Conservation (phyloP, 208 protist genomes). For the Acanthamoeba polyphaga region DNA sequence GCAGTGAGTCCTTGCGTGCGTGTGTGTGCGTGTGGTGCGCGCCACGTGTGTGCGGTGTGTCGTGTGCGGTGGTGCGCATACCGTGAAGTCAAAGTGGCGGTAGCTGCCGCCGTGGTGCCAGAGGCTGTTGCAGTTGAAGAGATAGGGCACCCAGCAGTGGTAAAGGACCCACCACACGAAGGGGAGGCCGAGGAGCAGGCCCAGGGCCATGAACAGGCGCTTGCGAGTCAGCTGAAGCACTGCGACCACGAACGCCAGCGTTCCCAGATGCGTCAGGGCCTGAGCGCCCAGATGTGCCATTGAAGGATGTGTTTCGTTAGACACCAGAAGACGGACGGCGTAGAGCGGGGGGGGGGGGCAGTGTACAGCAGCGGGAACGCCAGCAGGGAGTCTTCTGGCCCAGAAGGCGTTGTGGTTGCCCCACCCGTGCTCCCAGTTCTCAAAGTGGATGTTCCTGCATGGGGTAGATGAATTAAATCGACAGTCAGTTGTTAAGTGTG, state of each 20-base stretch:
- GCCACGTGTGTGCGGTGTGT: not conserved
- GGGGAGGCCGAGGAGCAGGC: constrained; percentile 25
- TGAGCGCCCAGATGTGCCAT: not conserved
- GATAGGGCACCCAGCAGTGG: constrained; percentile 56
- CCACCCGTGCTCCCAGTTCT: constrained; percentile 41
- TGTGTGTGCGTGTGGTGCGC: not conserved
- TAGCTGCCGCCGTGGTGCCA: constrained; percentile 64
- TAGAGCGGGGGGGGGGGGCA: not conserved
- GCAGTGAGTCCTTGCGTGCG: not conserved
- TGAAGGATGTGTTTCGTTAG: not conserved
- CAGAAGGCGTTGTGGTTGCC: constrained; percentile 39
- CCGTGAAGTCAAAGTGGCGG: constrained; percentile 31
- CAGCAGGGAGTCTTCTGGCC: not conserved
- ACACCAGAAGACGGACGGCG: not conserved
- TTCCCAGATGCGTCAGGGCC: not conserved
- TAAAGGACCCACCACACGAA: constrained; percentile 46
- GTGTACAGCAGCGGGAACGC: not conserved
- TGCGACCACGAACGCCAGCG: constrained; percentile 4
- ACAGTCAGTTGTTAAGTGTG: not conserved
- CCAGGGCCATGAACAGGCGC: not conserved
- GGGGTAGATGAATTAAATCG: not conserved
- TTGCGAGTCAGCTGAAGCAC: not conserved
- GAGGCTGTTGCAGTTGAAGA: constrained; percentile 32
- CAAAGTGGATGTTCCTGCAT: constrained; percentile 23
- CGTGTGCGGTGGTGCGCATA: not conserved